These are phyloP conservation scores for Chlorella sp. DNA, from an alignment of 139 green algal species.

Conservation along the genomic window DNA sequence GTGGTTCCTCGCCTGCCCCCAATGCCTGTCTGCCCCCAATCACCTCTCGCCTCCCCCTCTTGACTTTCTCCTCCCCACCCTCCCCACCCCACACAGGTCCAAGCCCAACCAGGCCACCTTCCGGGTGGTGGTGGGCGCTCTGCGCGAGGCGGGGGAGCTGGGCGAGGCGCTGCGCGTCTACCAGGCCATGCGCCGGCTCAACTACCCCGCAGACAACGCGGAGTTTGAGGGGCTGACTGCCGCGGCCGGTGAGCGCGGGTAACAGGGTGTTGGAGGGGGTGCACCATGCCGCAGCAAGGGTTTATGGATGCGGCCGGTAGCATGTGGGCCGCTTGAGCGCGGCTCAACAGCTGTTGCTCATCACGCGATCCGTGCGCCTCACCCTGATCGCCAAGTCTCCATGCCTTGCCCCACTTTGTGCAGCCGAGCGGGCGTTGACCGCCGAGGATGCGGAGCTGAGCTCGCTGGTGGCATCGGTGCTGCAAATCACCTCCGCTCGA, in stretches of 20 bases:
- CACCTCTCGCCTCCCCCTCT: no score
- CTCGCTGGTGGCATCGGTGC: neutral
- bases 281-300: no score
- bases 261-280: neutral
- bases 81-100: neutral
- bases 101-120: slow-evolving; percentile 50
- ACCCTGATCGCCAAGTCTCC: no score
- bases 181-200: slow-evolving; percentile 24
- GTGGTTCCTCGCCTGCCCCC: no score
- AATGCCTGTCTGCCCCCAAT: no score
- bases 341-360: no score
- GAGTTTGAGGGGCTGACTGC: slow-evolving; percentile 60
- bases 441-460: neutral
- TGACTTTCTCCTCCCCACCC: no score
- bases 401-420: neutral
- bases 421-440: slow-evolving; percentile 47
- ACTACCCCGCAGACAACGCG: slow-evolving; percentile 33
- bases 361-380: no score
- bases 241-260: neutral
- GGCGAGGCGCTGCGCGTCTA: slow-evolving; percentile 53
- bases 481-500: neutral
- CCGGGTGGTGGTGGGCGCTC: slow-evolving; percentile 32
- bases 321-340: no score
- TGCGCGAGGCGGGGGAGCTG: slow-evolving; percentile 38
- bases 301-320: neutral